Evolutionary conservation across 2,329 filamentous ascomycete genomes (phyloP).

Genomic region (Raffaelea ambrosiae): DNA sequence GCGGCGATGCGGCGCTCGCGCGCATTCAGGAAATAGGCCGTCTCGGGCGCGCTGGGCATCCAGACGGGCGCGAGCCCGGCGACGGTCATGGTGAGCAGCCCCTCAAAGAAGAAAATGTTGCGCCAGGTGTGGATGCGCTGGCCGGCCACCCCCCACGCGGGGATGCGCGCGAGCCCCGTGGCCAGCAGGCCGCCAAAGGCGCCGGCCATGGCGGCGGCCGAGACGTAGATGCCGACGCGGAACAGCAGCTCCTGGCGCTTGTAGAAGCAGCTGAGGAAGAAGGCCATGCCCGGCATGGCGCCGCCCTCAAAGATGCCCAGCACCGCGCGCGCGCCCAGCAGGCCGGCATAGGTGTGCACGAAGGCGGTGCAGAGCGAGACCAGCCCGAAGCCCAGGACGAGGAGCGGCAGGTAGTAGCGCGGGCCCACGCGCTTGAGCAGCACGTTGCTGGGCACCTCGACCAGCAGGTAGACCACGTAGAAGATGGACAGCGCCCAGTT

Average conservation of each 20-base stretch:
- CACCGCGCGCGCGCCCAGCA: conserved; percentile 38
- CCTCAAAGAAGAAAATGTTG: conserved; percentile 58
- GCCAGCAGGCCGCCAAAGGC: conserved; percentile 50
- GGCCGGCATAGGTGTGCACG: conserved; percentile 34
- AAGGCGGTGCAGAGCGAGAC: conserved; percentile 47
- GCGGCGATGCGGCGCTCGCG: conserved; percentile 46
- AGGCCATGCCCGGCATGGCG: conserved; percentile 48
- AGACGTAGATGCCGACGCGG: conserved; percentile 47
- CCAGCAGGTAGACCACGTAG: conserved; percentile 47
- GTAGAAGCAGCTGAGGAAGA: conserved; percentile 49
- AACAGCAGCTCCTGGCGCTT: conserved; percentile 47
- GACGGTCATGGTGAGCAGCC: conserved; percentile 41
- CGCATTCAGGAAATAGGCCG: conserved; percentile 40
- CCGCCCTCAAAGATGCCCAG: conserved; percentile 49
- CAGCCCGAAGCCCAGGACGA: conserved; percentile 47
- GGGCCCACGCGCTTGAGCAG: conserved; percentile 44
- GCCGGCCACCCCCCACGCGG: conserved; percentile 37
- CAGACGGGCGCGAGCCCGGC: conserved; percentile 39
- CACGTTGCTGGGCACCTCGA: conserved; percentile 49
- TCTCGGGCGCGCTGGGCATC: conserved; percentile 40
- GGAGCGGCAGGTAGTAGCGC: conserved; percentile 42
- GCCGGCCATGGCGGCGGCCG: conserved; percentile 44
- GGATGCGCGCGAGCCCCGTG: conserved; percentile 40
- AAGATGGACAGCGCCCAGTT: conserved; percentile 51
- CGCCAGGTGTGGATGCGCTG: conserved; percentile 41